phyloP scores from a whole-genome alignment of 129 eudicot genomes.

The Artemisia argyi region DNA sequence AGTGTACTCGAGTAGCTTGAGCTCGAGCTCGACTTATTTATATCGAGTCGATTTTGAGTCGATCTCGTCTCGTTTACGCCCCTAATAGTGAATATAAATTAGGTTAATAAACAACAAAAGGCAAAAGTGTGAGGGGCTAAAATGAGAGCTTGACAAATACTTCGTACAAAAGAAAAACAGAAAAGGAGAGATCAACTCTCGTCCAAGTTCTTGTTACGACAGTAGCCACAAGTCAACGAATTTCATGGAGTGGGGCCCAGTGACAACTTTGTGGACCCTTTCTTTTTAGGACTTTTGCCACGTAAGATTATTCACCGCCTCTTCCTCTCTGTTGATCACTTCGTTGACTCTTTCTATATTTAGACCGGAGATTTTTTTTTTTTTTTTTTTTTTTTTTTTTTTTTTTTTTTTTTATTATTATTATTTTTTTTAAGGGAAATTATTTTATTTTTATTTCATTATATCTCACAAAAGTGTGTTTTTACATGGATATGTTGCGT shows the following conservation, averaged over 20 bases:
- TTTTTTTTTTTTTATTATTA: too few species aligned
- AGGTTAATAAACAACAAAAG: slow-evolving; percentile 3
- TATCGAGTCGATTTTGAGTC: too few species aligned
- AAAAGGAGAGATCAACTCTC: slow-evolving; percentile 18
- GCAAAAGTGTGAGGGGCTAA: slow-evolving; percentile 7
- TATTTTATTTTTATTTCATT: neutral
- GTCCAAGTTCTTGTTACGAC: slow-evolving; percentile 8
- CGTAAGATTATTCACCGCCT: slow-evolving; percentile 24
- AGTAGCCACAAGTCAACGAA: slow-evolving; percentile 35
- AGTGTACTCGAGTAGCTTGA: too few species aligned
- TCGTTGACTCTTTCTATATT: slow-evolving; percentile 30
- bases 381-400: too few species aligned
- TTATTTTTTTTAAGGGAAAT: too few species aligned
- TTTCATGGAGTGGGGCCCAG: slow-evolving; percentile 36
- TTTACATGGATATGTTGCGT: neutral
- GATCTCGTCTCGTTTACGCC: too few species aligned
- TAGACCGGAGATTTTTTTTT: too few species aligned
- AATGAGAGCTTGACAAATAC: neutral
- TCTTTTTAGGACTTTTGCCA: slow-evolving; percentile 21
- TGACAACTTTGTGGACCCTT: slow-evolving; percentile 35
- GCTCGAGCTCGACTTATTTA: too few species aligned
- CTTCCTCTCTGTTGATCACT: slow-evolving; percentile 16
- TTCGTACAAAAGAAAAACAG: neutral
- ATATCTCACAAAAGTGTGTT: neutral
- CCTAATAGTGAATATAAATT: neutral